Evolutionary conservation across 352 stramenopile genomes (phyloP).

Genomic region (Blastocystis sp.): DNA sequence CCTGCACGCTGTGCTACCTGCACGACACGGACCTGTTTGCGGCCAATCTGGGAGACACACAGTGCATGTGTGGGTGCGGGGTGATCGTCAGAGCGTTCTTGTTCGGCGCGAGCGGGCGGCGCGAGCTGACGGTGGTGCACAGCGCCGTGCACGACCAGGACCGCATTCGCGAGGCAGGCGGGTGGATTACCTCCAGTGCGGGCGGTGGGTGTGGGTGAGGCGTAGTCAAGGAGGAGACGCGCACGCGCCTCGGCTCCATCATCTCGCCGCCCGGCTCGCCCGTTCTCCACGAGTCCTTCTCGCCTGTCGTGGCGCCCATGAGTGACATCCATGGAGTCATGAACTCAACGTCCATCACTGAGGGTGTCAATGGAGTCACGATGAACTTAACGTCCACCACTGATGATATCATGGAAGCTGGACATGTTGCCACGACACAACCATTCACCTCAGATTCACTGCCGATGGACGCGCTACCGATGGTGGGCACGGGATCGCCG

Average conservation of each 20-base stretch:
- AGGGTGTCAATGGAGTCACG: too few species aligned
- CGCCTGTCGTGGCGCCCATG: too few species aligned
- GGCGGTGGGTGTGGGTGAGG: too few species aligned
- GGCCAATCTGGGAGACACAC: conserved; percentile 42
- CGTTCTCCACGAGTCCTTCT: too few species aligned
- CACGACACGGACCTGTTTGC: conserved; percentile 19
- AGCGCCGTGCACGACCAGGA: conserved; percentile 15
- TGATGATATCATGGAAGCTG: too few species aligned
- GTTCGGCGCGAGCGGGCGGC: background rate
- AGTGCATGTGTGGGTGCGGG: background rate
- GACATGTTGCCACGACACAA: too few species aligned
- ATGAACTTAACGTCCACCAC: too few species aligned
- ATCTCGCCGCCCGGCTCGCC: background rate
- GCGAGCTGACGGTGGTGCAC: conserved; percentile 17
- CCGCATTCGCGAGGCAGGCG: conserved; percentile 20
- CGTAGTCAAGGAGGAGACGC: background rate
- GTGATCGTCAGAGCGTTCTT: conserved; percentile 8
- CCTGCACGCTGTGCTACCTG: conserved; percentile 39
- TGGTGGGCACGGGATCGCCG: background rate
- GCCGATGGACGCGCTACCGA: background rate
- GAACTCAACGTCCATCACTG: too few species aligned
- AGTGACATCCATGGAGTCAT: too few species aligned
- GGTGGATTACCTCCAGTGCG: conserved; percentile 28
- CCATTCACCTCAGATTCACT: background rate
- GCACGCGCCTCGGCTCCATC: conserved; percentile 48